phyloP scores from a whole-genome alignment of 495 filamentous ascomycete species.

The Penicillium canariense region DNA sequence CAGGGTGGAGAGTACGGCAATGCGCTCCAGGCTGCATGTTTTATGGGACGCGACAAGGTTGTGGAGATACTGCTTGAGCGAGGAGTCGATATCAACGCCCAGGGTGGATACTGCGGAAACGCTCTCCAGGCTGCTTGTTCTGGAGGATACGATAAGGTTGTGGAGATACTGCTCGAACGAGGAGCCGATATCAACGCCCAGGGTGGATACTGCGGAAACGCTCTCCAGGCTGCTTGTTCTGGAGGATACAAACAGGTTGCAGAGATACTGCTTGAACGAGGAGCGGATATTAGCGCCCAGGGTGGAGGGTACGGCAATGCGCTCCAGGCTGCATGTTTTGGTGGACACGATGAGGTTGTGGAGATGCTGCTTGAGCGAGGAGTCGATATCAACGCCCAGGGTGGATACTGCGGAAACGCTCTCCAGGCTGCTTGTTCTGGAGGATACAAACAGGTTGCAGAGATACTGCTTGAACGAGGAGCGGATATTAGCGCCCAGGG shows the following conservation, averaged over 20 bases:
- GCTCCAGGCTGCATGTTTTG: not conserved
- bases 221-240: not conserved
- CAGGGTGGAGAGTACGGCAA: conserved; percentile 15
- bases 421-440: conserved; percentile 1
- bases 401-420: not conserved
- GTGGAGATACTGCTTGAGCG: not conserved
- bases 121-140: not conserved
- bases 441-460: conserved; percentile 2
- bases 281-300: conserved; percentile 3
- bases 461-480: not conserved
- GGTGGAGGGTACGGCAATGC: conserved; percentile 1
- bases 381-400: not conserved
- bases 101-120: not conserved
- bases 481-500: not conserved
- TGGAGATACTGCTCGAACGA: not conserved
- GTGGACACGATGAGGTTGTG: not conserved
- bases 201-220: not conserved
- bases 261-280: not conserved
- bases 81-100: not conserved
- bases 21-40: conserved; percentile 16
- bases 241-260: not conserved
- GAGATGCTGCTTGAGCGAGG: not conserved
- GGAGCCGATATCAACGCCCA: not conserved
- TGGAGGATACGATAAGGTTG: not conserved
- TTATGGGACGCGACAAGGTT: not conserved